Conservation (phyloP, 768 basidiomycete genomes). For the Phlebiopsis gigantea region DNA sequence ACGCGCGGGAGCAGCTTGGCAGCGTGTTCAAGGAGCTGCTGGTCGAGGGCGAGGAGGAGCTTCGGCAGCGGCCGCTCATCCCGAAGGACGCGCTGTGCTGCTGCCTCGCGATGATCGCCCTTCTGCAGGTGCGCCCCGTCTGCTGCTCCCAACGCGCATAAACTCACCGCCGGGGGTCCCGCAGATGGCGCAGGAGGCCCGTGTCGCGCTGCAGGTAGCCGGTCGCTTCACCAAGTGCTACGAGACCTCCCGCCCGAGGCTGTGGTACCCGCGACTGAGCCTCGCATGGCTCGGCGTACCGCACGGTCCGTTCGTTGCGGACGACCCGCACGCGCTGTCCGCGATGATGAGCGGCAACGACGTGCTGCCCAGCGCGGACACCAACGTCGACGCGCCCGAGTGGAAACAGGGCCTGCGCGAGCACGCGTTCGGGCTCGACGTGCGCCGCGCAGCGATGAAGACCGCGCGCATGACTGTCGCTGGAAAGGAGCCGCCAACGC, state of each 20-base stretch:
- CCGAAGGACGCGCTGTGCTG: constrained; percentile 28
- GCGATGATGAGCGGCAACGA: constrained; percentile 3
- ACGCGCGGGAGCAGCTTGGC: constrained; percentile 27
- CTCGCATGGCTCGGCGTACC: constrained; percentile 36
- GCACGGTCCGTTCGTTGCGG: constrained; percentile 26
- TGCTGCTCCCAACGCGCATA: not conserved
- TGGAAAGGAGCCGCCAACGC: not conserved
- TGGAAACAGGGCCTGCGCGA: constrained; percentile 13
- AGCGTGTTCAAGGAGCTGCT: constrained; percentile 29
- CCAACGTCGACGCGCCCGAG: constrained; percentile 5
- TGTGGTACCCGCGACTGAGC: constrained; percentile 38
- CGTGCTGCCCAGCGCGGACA: not conserved
- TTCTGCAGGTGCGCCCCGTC: constrained; percentile 32
- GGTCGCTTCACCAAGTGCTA: constrained; percentile 26
- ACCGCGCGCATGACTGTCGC: constrained; percentile 1
- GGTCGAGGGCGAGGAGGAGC: constrained; percentile 19
- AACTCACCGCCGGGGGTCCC: not conserved
- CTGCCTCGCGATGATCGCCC: constrained; percentile 37
- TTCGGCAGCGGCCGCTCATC: constrained; percentile 12
- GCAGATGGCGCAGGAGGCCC: constrained; percentile 41
- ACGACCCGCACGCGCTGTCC: constrained; percentile 18
- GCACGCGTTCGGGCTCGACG: constrained; percentile 10
- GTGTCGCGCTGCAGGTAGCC: constrained; percentile 29
- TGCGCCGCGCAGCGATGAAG: constrained; percentile 8
- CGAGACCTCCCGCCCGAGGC: constrained; percentile 27